Evolutionary conservation across 345 rosid species (phyloP).

Genomic region (Heritiera littoralis): DNA sequence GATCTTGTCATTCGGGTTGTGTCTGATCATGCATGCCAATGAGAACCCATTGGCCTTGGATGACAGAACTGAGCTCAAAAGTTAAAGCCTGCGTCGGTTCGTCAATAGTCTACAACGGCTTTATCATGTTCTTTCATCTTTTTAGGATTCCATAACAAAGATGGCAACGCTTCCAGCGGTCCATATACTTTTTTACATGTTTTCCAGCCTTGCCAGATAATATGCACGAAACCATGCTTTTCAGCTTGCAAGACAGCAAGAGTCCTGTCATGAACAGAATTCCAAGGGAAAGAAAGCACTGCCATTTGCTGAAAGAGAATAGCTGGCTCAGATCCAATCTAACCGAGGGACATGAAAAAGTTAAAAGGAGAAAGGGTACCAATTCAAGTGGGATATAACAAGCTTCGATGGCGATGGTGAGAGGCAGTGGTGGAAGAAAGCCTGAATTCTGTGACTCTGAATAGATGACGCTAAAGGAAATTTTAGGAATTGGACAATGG

Average conservation of each 20-base stretch:
- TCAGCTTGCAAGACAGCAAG: no score
- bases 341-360: background rate
- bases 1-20: background rate
- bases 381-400: no score
- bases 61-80: no score
- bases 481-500: background rate
- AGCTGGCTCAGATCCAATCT: background rate
- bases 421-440: background rate
- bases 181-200: background rate
- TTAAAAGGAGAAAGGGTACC: background rate
- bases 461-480: background rate
- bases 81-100: no score
- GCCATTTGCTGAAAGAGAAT: background rate
- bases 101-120: background rate
- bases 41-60: background rate
- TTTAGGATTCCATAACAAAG: background rate
- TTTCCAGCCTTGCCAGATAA: background rate
- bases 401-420: no score
- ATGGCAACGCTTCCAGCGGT: background rate
- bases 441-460: background rate
- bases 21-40: background rate
- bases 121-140: background rate
- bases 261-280: background rate
- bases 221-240: no score
- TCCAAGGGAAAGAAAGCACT: background rate